Evolutionary conservation across 2,329 filamentous ascomycete species (phyloP), one percentile per base, ranked within the genome.

Genomic region (Fusarium euwallaceae): DNA sequence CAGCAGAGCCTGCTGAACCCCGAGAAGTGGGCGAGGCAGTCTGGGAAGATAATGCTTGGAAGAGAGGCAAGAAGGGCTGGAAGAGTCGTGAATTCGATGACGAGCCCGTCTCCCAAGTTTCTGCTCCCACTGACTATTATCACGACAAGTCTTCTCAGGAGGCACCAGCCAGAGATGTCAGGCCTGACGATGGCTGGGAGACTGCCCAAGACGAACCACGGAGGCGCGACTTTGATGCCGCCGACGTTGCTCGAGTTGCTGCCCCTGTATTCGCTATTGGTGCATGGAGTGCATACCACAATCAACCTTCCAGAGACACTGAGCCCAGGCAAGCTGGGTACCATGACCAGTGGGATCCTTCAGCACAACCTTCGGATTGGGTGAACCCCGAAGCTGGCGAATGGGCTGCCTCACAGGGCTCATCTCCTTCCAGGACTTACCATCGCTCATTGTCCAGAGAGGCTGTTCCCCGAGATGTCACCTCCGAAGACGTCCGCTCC

Each of bases 61-160:
- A 80, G 63, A 84, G 81, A 72, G 78, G 80, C 27, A 83, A 82
- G 67, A 82, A 81, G 69, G 77, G 76, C 53, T 71, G 70, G 20
- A 80, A 72, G 70, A 79, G 74, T 16, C 80, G 76, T 20, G 81
- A 82, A 32, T 61, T 74, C 9, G 78, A 81, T 4, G 80, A 81
- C 24, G 77, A 77, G 37, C 60, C 64, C 9, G 70, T 64, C 51
- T 70, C 78, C 12, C 76, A 69, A 41, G 76, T 80, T 10, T 80
- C 82, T 6, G 78, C 80, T 16, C 77, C 80, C 27, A 67, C 78
- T 16, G 80, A 82, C 39, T 78, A 78, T 36, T 80, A 78, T 67
- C 76, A 81, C 22, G 79, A 82, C 60, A 67, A 56, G n/a, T 43
- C 45, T 66, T 65, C 71, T 29, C 45, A 64, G 39, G 67, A 74